phyloP scores from a whole-genome alignment of 306 rosid genomes.

The Cucumis melo region DNA sequence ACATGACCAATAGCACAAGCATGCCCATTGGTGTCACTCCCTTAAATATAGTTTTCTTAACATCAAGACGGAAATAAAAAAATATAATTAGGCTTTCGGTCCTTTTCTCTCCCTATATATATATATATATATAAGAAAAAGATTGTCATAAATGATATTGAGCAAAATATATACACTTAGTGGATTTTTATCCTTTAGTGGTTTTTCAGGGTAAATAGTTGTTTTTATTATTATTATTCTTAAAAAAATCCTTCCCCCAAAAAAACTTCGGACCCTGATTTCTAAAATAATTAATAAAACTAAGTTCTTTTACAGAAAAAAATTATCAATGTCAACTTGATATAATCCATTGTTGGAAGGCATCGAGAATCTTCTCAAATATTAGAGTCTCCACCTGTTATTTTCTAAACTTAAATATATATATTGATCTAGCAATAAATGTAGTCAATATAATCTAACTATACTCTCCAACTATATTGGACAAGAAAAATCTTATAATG shows the following conservation, averaged over 20 bases:
- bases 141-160: too few relatives aligned
- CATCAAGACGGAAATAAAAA: not conserved
- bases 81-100: too few relatives aligned
- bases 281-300: not conserved
- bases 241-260: too few relatives aligned
- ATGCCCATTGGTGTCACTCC: conserved; percentile 12
- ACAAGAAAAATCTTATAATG: not conserved
- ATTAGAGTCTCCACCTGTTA: too few relatives aligned
- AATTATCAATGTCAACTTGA: not conserved
- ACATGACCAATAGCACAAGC: conserved; percentile 3
- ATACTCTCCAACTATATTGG: not conserved
- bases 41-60: not conserved
- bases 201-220: too few relatives aligned
- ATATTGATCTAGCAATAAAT: not conserved
- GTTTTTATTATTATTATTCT: too few relatives aligned
- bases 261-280: not conserved
- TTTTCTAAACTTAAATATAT: too few relatives aligned
- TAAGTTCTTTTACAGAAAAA: not conserved
- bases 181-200: too few relatives aligned
- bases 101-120: too few relatives aligned
- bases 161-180: too few relatives aligned
- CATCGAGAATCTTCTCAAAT: not conserved
- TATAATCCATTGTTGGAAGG: not conserved
- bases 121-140: too few relatives aligned
- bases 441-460: not conserved